These are phyloP conservation scores for Coleophoma cylindrospora DNA, from an alignment of 2,329 filamentous ascomycete species.

Conservation along the genomic window DNA sequence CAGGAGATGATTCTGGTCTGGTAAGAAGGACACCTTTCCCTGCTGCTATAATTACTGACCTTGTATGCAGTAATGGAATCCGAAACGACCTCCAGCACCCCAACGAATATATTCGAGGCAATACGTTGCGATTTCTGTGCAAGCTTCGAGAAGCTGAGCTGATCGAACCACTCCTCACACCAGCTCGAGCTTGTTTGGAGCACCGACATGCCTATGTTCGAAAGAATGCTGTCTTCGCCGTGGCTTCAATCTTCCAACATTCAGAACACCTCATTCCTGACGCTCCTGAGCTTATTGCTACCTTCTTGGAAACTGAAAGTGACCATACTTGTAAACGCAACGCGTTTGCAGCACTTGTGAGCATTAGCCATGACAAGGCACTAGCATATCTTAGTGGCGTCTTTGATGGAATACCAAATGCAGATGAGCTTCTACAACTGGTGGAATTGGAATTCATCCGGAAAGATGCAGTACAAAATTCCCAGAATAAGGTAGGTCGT, in stretches of 20 bases:
- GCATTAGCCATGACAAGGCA: slow-evolving; percentile 90
- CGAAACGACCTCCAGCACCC: slow-evolving; percentile 95
- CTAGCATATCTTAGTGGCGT: slow-evolving; percentile 81
- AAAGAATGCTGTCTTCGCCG: slow-evolving; percentile 95
- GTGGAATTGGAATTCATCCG: slow-evolving; percentile 96
- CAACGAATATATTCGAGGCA: slow-evolving; percentile 97
- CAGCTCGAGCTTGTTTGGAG: slow-evolving; percentile 86
- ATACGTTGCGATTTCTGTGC: slow-evolving; percentile 95
- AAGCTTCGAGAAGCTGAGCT: slow-evolving; percentile 95
- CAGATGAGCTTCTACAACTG: slow-evolving; percentile 88
- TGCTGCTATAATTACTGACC: background rate
- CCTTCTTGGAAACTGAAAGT: slow-evolving; percentile 85
- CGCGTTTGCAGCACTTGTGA: slow-evolving; percentile 85
- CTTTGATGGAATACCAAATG: slow-evolving; percentile 90
- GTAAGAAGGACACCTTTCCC: slow-evolving; percentile 44
- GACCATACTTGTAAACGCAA: slow-evolving; percentile 98
- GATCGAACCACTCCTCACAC: slow-evolving; percentile 91
- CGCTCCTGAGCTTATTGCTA: slow-evolving; percentile 83
- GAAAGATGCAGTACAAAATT: slow-evolving; percentile 92
- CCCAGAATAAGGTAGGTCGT: slow-evolving; percentile 76
- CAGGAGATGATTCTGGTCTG: slow-evolving; percentile 99
- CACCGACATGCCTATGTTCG: slow-evolving; percentile 96
- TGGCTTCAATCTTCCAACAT: slow-evolving; percentile 88
- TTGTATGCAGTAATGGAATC: slow-evolving; percentile 76
- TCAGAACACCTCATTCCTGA: slow-evolving; percentile 91